phyloP scores from a whole-genome alignment of 2,329 filamentous ascomycete genomes.

The Hortaea werneckii region DNA sequence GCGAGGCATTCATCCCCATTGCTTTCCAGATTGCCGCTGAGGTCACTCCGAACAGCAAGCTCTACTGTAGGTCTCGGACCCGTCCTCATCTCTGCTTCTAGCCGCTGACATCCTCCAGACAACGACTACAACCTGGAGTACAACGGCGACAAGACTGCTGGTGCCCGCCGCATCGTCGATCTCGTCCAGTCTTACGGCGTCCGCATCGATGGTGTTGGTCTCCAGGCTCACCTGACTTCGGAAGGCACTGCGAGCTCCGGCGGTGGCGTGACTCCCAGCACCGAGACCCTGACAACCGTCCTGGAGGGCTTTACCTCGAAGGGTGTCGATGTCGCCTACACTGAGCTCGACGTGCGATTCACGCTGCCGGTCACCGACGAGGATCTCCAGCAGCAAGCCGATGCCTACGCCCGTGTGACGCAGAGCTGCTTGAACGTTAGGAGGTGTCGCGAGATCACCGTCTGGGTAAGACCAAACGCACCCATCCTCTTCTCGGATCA shows the following conservation, averaged over 20 bases:
- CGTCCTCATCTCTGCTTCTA: too few species aligned
- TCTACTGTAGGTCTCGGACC: conserved; percentile 34
- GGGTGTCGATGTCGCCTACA: conserved; percentile 49
- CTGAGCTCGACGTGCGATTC: conserved; percentile 50
- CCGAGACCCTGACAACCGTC: conserved; percentile 34
- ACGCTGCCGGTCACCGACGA: conserved; percentile 35
- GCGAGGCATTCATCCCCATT: conserved; percentile 47
- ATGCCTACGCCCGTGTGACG: conserved; percentile 35
- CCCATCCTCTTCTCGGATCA: background rate
- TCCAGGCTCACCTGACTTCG: conserved; percentile 51
- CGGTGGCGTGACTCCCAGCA: conserved; percentile 6
- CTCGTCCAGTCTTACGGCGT: conserved; percentile 28
- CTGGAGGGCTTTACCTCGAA: conserved; percentile 43
- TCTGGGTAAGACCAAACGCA: conserved; percentile 16
- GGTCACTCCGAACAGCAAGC: conserved; percentile 46
- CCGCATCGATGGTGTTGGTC: conserved; percentile 28
- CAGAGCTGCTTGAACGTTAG: conserved; percentile 27
- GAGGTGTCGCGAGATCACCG: conserved; percentile 29
- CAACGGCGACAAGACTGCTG: conserved; percentile 36
- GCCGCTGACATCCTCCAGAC: conserved; percentile 15
- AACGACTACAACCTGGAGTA: conserved; percentile 56
- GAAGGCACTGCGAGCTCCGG: conserved; percentile 32
- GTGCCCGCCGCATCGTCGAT: conserved; percentile 26
- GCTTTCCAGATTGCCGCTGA: conserved; percentile 48
- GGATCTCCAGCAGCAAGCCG: conserved; percentile 35